A percentile compares a stretch with the other conserved stretches of the same genome.
Evolutionary conservation across 148 eudicot species (phyloP).

Genomic region (Chenopodium berlandieri): DNA sequence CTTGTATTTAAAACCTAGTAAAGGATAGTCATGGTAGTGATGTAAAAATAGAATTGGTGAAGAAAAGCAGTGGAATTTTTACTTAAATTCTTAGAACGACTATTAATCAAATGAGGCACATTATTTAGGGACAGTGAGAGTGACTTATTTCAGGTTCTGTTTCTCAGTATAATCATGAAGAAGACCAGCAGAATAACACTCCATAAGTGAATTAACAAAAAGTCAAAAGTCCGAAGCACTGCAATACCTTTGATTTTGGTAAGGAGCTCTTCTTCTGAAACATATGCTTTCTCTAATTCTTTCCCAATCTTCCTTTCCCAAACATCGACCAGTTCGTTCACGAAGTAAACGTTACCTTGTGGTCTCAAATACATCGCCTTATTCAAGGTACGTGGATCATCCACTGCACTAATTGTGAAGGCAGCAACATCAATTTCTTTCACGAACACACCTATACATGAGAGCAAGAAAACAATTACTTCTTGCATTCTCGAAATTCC

Average conservation of each 20-base stretch:
- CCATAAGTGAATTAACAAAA: neutral
- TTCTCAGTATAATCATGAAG: neutral
- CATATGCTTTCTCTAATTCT: slow-evolving; percentile 45
- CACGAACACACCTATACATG: slow-evolving; percentile 57
- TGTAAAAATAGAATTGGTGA: neutral
- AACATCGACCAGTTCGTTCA: slow-evolving; percentile 61
- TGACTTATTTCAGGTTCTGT: neutral
- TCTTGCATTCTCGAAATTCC: neutral
- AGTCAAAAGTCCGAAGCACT: slow-evolving; percentile 2
- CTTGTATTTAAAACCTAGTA: too few species aligned
- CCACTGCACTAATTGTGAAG: slow-evolving; percentile 71
- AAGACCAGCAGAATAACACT: neutral
- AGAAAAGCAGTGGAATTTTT: neutral
- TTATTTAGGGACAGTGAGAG: neutral
- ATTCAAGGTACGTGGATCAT: slow-evolving; percentile 80
- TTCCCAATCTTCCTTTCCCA: slow-evolving; percentile 82
- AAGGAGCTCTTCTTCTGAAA: slow-evolving; percentile 62
- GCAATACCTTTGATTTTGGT: slow-evolving; percentile 59
- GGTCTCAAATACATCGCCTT: slow-evolving; percentile 75
- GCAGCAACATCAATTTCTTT: slow-evolving; percentile 78
- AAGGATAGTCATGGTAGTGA: too few species aligned
- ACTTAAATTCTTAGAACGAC: neutral
- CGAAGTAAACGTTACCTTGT: slow-evolving; percentile 59
- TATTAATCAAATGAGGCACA: neutral
- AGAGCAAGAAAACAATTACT: neutral